A percentile compares a stretch with the other conserved stretches of the same genome.
Evolutionary conservation across 495 filamentous ascomycete species (phyloP).

Genomic region (Aspergillus saccharolyticus): DNA sequence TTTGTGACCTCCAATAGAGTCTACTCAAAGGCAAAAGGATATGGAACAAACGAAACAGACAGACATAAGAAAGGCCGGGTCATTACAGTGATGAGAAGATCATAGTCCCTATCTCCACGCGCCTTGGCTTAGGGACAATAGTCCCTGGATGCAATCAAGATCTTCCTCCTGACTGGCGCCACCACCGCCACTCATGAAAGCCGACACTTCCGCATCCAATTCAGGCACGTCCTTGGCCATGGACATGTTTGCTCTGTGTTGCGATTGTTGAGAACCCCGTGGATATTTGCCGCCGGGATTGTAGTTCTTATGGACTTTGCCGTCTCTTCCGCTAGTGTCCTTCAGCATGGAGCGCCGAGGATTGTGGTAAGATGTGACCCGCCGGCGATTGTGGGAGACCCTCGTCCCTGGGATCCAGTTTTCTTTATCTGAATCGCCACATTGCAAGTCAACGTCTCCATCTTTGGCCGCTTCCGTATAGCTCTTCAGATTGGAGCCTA

Average conservation of each 20-base stretch:
- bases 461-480: conserved; percentile 24
- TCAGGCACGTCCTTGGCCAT: conserved; percentile 31
- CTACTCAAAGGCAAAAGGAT: conserved; percentile 19
- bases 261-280: conserved; percentile 26
- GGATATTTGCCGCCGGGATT: conserved; percentile 33
- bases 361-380: conserved; percentile 27
- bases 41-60: conserved; percentile 19
- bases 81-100: conserved; percentile 6
- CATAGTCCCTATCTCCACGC: conserved; percentile 45
- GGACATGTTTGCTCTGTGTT: conserved; percentile 12
- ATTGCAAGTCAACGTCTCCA: conserved; percentile 38
- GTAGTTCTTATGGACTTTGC: conserved; percentile 18
- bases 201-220: conserved; percentile 55
- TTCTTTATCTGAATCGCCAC: conserved; percentile 85
- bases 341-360: conserved; percentile 40
- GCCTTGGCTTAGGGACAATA: conserved; percentile 68
- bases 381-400: conserved; percentile 34
- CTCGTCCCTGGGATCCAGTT: conserved; percentile 70
- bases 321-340: conserved; percentile 37
- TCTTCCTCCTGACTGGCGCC: conserved; percentile 62
- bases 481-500: conserved; percentile 24
- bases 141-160: conserved; percentile 71
- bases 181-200: conserved; percentile 59
- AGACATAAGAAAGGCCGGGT: conserved; percentile 23
- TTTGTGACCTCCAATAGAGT: conserved; percentile 28